These are phyloP conservation scores for Durio zibethinus DNA, from an alignment of 345 rosid genomes.

Conservation along the genomic window DNA sequence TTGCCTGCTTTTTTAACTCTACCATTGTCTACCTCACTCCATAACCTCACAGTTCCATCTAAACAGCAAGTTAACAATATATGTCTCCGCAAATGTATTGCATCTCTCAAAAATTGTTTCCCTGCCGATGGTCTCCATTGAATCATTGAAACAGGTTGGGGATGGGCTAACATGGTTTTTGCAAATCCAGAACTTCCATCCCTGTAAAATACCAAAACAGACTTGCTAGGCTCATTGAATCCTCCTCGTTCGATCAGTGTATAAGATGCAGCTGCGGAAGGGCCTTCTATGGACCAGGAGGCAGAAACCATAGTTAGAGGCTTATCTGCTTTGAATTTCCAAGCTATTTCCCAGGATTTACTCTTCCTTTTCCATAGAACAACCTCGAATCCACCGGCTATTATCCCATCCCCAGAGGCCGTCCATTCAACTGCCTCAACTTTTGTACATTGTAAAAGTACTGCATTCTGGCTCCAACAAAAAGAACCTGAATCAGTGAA, in stretches of 20 bases:
- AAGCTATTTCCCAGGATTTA: constrained; percentile 82
- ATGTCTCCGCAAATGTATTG: constrained; percentile 38
- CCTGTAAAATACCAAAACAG: constrained; percentile 47
- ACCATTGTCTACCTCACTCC: constrained; percentile 72
- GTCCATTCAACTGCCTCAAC: constrained; percentile 89
- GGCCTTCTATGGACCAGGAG: constrained; percentile 73
- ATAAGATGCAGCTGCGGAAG: constrained; percentile 60
- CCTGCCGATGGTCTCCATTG: constrained; percentile 74
- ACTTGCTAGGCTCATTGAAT: constrained; percentile 37
- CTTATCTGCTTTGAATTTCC: constrained; percentile 57
- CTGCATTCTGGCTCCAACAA: constrained; percentile 96
- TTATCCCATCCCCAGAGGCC: constrained; percentile 78
- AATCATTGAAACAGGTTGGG: constrained; percentile 68
- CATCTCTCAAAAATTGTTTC: constrained; percentile 32
- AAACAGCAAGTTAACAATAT: constrained; percentile 78
- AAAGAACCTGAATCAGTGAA: constrained; percentile 91
- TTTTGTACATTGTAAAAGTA: constrained; percentile 60
- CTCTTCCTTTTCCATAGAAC: constrained; percentile 74
- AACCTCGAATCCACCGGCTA: constrained; percentile 70
- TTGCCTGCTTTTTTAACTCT: constrained; percentile 47
- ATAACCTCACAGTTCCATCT: constrained; percentile 85
- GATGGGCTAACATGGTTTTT: constrained; percentile 54
- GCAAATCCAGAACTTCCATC: constrained; percentile 45
- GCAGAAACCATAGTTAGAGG: constrained; percentile 80
- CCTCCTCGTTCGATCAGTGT: constrained; percentile 29